Evolutionary conservation across 2,329 filamentous ascomycete genomes (phyloP).

Genomic region (Lachnellula hyalina): DNA sequence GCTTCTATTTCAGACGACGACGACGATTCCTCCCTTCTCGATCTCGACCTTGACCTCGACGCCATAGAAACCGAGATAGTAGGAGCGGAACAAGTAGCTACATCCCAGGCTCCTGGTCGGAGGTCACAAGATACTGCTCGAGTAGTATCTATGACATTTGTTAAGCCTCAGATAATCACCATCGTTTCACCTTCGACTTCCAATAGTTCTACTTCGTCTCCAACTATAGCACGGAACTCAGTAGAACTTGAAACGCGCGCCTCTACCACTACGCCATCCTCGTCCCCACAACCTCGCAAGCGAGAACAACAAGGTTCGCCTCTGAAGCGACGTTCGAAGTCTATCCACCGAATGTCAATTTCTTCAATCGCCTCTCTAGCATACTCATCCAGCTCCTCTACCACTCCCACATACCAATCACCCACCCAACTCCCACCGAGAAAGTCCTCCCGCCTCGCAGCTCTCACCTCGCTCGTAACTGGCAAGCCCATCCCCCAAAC

Average conservation of each 20-base stretch:
- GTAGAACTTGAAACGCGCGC: constrained; percentile 5
- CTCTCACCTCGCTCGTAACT: constrained; percentile 14
- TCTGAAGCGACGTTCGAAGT: constrained; percentile 14
- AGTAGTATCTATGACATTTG: constrained; percentile 53
- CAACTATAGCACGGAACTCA: constrained; percentile 3
- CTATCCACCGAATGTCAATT: constrained; percentile 18
- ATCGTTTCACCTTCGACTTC: constrained; percentile 1
- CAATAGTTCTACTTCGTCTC: background rate
- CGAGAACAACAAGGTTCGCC: constrained; percentile 16
- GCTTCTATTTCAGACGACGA: constrained; percentile 57
- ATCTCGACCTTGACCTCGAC: constrained; percentile 31
- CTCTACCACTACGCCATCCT: constrained; percentile 5
- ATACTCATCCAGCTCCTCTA: constrained; percentile 2
- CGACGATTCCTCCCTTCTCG: constrained; percentile 47
- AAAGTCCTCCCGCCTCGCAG: constrained; percentile 18
- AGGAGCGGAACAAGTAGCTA: constrained; percentile 33
- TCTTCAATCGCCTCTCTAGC: constrained; percentile 14
- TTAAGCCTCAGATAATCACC: constrained; percentile 48
- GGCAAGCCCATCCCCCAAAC: constrained; percentile 6
- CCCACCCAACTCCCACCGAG: constrained; percentile 5
- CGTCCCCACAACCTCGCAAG: constrained; percentile 2
- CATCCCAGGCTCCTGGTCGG: constrained; percentile 20
- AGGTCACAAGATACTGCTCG: constrained; percentile 47
- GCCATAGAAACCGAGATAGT: constrained; percentile 2
- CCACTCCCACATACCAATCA: background rate